phyloP scores from a whole-genome alignment of 2,329 filamentous ascomycete species.

The Nannizziopsis barbatae region DNA sequence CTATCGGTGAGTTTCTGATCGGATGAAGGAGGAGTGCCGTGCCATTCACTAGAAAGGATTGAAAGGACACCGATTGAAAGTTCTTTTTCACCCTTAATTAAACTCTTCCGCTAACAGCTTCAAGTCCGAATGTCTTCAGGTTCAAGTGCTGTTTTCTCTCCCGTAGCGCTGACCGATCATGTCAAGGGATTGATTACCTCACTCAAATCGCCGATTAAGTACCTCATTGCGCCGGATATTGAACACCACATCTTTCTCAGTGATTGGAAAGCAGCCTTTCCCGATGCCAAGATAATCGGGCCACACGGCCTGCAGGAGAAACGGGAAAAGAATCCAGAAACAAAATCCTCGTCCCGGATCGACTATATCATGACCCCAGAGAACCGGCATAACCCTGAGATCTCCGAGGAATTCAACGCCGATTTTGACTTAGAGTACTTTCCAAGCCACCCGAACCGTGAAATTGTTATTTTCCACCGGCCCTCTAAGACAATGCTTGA shows the following conservation, averaged over 20 bases:
- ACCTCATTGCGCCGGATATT: constrained; percentile 76
- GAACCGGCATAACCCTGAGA: constrained; percentile 41
- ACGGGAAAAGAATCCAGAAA: constrained; percentile 49
- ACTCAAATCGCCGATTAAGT: constrained; percentile 60
- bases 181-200: constrained; percentile 52
- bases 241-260: constrained; percentile 94
- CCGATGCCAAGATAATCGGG: constrained; percentile 66
- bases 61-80: no score
- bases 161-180: constrained; percentile 69
- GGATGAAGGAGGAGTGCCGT: background rate
- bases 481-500: constrained; percentile 70
- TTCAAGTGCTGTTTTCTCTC: constrained; percentile 78
- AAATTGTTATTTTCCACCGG: constrained; percentile 77
- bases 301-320: constrained; percentile 77
- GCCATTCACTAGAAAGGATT: background rate
- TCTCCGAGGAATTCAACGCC: constrained; percentile 67
- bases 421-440: constrained; percentile 86
- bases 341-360: constrained; percentile 50
- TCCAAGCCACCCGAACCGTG: constrained; percentile 66
- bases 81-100: no score
- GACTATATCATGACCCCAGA: constrained; percentile 54
- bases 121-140: constrained; percentile 68
- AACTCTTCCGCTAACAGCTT: constrained; percentile 13
- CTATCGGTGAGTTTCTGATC: constrained; percentile 51
- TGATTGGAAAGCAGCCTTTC: constrained; percentile 70